Conservation (phyloP, 768 basidiomycete species). For the Tephrocybe sp. region DNA sequence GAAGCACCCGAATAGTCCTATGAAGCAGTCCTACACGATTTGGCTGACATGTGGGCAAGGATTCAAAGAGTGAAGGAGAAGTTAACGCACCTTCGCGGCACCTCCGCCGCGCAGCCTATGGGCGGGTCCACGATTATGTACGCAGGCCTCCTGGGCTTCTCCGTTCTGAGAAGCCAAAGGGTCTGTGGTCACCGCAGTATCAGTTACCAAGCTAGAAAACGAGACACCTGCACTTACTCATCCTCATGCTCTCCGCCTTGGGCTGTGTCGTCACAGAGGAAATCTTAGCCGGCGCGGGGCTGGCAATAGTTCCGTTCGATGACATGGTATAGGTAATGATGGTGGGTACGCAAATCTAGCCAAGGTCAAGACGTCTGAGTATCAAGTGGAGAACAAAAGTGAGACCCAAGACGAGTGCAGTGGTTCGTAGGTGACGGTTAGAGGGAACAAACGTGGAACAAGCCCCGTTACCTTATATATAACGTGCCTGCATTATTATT, state of each 20-base stretch:
- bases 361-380: neutral
- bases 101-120: conserved; percentile 71
- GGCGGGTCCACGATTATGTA: conserved; percentile 34
- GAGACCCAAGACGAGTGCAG: no score
- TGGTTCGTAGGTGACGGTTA: no score
- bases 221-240: conserved; percentile 48
- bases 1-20: conserved; percentile 64
- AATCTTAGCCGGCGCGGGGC: conserved; percentile 16
- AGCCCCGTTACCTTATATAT: neutral
- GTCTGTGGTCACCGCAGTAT: neutral
- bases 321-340: neutral
- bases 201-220: no score
- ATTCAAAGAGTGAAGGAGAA: neutral
- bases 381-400: neutral
- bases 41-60: neutral
- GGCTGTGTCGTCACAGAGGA: conserved; percentile 50
- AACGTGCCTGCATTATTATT: no score
- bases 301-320: conserved; percentile 10
- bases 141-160: neutral
- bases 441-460: neutral
- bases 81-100: conserved; percentile 53
- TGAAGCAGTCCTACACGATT: conserved; percentile 58
- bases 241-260: conserved; percentile 50
- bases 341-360: neutral
- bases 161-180: conserved; percentile 2